Conservation (phyloP, 176 grass and related monocot genomes). For the Puccinellia tenuiflora region DNA sequence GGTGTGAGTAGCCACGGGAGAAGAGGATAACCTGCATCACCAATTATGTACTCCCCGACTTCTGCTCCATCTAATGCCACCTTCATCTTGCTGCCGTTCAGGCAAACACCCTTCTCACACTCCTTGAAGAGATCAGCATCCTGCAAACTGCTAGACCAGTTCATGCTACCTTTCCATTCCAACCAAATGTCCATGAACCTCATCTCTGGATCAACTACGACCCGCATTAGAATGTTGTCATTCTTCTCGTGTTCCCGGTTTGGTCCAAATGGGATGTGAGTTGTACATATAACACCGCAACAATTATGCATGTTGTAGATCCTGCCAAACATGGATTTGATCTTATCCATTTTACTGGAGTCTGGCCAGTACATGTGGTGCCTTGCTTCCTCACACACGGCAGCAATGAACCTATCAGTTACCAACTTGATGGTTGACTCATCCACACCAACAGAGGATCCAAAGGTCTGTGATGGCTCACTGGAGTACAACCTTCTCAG, state of each 20-base stretch:
- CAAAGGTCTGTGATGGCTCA: background rate
- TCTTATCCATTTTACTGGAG: conserved; percentile 23
- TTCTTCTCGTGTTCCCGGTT: background rate
- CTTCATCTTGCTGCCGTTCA: background rate
- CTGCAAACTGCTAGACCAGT: background rate
- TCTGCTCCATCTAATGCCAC: background rate
- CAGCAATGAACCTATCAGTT: conserved; percentile 49
- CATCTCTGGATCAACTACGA: background rate
- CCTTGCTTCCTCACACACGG: conserved; percentile 9
- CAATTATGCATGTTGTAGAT: conserved; percentile 50
- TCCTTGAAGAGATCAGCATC: background rate
- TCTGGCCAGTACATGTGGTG: conserved; percentile 41
- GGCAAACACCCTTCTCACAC: background rate
- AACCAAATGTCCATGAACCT: background rate
- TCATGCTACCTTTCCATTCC: accelerated
- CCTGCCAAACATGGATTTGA: conserved; percentile 44
- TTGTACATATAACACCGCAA: conserved; percentile 61
- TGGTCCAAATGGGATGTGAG: background rate
- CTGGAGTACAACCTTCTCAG: background rate
- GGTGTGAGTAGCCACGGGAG: background rate
- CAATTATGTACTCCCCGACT: background rate
- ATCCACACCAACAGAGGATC: conserved; percentile 11
- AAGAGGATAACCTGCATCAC: background rate
- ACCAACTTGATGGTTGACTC: conserved; percentile 46
- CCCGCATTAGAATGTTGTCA: background rate